Base-by-base conservation (phyloP, 495 filamentous ascomycete genomes). In the Penicillium samsonianum region DNA sequence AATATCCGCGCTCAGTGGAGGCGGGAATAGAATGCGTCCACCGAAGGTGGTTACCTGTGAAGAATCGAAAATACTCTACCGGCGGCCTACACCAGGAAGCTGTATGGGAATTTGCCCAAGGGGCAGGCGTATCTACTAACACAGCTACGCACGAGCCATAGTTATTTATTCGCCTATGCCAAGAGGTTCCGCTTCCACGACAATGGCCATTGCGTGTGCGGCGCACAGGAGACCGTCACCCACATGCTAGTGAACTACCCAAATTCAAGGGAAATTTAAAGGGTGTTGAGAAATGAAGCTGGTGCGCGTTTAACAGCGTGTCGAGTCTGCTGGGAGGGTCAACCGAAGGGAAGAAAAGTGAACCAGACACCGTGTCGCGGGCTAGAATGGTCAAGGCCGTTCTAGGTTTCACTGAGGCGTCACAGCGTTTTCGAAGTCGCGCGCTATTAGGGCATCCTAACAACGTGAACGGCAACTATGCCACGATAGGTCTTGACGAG, bases 291-390 rank as follows among this genome's bases (percentile, higher is more conserved):
- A 69, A 22, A 55, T 61, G 7, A 55, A n/a, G n/a, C n/a, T n/a
- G 65, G 14, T 56, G 58, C 48, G 63, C 61, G 44, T 63, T 71
- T 37, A 64, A 62, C 50, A 64, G 52, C 35, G 40, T 69, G 4
- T 66, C 62, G 43, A 63, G 35, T 33, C 62, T 71, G 55, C 55
- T 73, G 37, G 64, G 64, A 65, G 60, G 64, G 38, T 57, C 46
- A 51, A 50, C 23, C 4, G 52, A 60, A 73, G 65, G 60, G 54
- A 58, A 62, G 60, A 57, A 50, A 66, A 62, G 61, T 61, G 67
- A 62, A 53, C 48, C 35, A 61, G 57, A 61, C 35, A 67, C 9
- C 38, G 53, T 50, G 53, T 23, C n/a, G 1, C n/a, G n/a, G 5
- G 16, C 37, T 17, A 40, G 5, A 9, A 40, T 2, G 37, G 37